phyloP scores from a whole-genome alignment of 805 yeast species.

The Candida odintsovae region DNA sequence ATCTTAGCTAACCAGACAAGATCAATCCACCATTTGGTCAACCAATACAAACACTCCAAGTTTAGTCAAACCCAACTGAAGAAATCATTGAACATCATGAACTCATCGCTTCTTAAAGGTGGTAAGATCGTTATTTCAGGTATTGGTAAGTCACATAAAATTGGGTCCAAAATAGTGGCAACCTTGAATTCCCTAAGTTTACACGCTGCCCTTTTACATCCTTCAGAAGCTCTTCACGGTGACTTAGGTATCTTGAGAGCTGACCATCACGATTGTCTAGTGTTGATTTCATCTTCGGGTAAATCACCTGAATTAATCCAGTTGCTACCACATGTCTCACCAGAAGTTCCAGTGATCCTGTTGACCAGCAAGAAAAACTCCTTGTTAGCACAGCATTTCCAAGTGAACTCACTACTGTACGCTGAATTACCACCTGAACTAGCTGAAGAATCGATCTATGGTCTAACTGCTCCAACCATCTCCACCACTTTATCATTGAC shows the following conservation, averaged over 20 bases:
- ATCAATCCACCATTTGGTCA: slow-evolving; percentile 39
- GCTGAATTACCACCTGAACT: slow-evolving; percentile 57
- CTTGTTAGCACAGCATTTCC: slow-evolving; percentile 43
- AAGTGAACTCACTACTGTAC: slow-evolving; percentile 46
- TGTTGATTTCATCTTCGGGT: slow-evolving; percentile 76
- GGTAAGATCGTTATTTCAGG: slow-evolving; percentile 78
- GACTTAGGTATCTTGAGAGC: slow-evolving; percentile 70
- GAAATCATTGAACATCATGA: slow-evolving; percentile 37
- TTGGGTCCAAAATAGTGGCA: slow-evolving; percentile 73
- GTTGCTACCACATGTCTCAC: slow-evolving; percentile 47
- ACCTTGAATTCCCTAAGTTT: slow-evolving; percentile 77
- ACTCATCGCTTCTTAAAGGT: slow-evolving; percentile 29
- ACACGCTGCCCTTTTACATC: slow-evolving; percentile 64
- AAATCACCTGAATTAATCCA: slow-evolving; percentile 69
- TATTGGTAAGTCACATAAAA: slow-evolving; percentile 79
- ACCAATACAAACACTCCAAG: slow-evolving; percentile 39
- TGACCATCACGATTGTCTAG: slow-evolving; percentile 47
- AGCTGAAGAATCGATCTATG: slow-evolving; percentile 57
- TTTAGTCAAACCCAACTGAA: slow-evolving; percentile 41
- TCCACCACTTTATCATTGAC: slow-evolving; percentile 74
- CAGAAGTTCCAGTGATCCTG: slow-evolving; percentile 46
- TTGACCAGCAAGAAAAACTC: slow-evolving; percentile 61
- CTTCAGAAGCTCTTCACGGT: slow-evolving; percentile 87
- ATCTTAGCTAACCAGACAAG: slow-evolving; percentile 41
- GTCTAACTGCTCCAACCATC: slow-evolving; percentile 83